A percentile compares a stretch with the other conserved stretches of the same genome.
phyloP scores from a whole-genome alignment of 2,329 filamentous ascomycete species.

The Arachnopeziza araneosa region DNA sequence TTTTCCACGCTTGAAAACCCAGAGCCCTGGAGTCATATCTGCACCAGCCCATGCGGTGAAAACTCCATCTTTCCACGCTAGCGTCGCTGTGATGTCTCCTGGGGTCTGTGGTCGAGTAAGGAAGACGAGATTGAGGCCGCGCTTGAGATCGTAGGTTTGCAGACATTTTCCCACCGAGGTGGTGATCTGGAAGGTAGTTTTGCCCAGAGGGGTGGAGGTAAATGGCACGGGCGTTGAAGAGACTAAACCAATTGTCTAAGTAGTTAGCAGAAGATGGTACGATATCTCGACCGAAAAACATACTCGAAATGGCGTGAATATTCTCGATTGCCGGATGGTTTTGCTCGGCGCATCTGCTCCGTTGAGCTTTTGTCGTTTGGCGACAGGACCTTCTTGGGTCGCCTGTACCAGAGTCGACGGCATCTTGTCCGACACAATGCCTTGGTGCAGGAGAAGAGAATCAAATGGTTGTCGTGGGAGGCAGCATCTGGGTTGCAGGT shows the following conservation, averaged over 20 bases:
- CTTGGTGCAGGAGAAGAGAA: not conserved
- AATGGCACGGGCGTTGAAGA: slow-evolving; percentile 89
- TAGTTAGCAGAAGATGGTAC: not conserved
- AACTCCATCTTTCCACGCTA: slow-evolving; percentile 80
- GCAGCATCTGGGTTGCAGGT: no score
- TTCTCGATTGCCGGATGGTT: slow-evolving; percentile 57
- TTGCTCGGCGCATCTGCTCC: slow-evolving; percentile 34
- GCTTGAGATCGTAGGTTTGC: slow-evolving; percentile 92
- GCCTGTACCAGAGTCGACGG: slow-evolving; percentile 35
- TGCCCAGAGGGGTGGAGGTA: slow-evolving; percentile 80
- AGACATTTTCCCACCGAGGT: slow-evolving; percentile 86
- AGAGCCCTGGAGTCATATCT: slow-evolving; percentile 60
- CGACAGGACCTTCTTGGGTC: slow-evolving; percentile 53
- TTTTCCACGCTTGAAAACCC: slow-evolving; percentile 89
- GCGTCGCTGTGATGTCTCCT: slow-evolving; percentile 75
- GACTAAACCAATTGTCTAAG: slow-evolving; percentile 82
- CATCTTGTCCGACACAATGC: slow-evolving; percentile 32
- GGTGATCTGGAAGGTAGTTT: slow-evolving; percentile 94
- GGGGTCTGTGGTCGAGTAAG: slow-evolving; percentile 88
- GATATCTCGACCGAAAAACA: slow-evolving; percentile 27
- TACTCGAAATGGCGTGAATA: slow-evolving; percentile 93
- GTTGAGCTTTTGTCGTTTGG: slow-evolving; percentile 71
- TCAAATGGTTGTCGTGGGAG: not conserved
- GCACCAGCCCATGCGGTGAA: slow-evolving; percentile 83
- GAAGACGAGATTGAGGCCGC: slow-evolving; percentile 87